Base-by-base conservation (phyloP, 2,329 filamentous ascomycete genomes). In the Pyricularia grisea region DNA sequence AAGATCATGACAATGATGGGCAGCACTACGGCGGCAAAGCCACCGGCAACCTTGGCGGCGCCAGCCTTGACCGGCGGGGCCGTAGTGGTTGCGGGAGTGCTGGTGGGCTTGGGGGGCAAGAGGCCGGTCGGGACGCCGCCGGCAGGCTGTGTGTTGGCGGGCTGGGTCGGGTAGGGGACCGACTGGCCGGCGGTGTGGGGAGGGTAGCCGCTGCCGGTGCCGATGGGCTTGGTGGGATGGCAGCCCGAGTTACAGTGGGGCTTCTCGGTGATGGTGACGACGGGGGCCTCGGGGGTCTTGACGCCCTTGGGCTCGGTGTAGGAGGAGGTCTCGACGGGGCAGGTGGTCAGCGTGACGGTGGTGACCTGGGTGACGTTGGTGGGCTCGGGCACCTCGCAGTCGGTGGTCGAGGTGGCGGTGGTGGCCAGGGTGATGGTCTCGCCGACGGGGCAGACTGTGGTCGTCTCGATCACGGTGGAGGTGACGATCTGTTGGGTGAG, bases 401-500 rank as follows among this genome's bases (percentile, higher is more conserved):
- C 6, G 11, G 69, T 64, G 33, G 69, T 36, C 33, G 69, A 65
- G 30, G 68, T 28, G 20, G 58, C 30, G 63, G 68, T n/a, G 6
- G 66, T 27, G 27, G 27, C 9, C 61, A 20, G 11, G 20, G 33
- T 63, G 36, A 69, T 31, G 33, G 70, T 69, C 68, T 69, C 55
- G 20, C 71, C 72, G 20, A 71, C 72, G 23, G 74, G 73, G 73
- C 72, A 76, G 69, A 76, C 69, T 58, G 74, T 76, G 28, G 73
- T 74, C 70, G 71, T 72, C 66, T 71, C 69, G 42, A 71, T 66
- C 31, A 74, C 71, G 36, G 74, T 72, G 60, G 72, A 71, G 65
- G 75, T 76, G 68, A 75, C 72, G 60, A 76, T 69, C 64, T 73
- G 61, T 64, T 72, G 73, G 65, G 74, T 75, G 67, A 73, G 71